A percentile compares a stretch with the other conserved stretches of the same genome.
phyloP scores from a whole-genome alignment of 2,329 filamentous ascomycete species.

The Zalaria sp. region DNA sequence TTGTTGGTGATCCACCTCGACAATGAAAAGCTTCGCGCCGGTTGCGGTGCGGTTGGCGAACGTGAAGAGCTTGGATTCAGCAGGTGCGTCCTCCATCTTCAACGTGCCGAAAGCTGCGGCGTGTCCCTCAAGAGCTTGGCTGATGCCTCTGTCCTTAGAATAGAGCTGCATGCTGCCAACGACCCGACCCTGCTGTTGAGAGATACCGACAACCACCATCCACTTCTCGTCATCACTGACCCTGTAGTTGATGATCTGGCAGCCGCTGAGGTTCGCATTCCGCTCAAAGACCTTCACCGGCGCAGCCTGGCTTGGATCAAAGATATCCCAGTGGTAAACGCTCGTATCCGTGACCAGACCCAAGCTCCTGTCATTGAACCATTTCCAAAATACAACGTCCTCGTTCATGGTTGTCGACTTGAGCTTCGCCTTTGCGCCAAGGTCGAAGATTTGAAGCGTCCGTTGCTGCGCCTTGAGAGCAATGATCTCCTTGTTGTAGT shows the following conservation, averaged over 20 bases:
- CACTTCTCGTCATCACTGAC: conserved; percentile 92
- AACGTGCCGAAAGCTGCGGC: conserved; percentile 88
- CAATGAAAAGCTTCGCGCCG: conserved; percentile 90
- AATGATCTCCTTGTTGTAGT: conserved; percentile 92
- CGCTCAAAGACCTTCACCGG: conserved; percentile 91
- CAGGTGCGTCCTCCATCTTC: conserved; percentile 72
- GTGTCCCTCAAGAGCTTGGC: conserved; percentile 94
- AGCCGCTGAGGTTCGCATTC: conserved; percentile 74
- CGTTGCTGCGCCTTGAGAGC: conserved; percentile 87
- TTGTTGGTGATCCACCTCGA: conserved; percentile 89
- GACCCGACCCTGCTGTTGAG: conserved; percentile 81
- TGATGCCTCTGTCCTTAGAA: conserved; percentile 89
- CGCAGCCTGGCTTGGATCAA: conserved; percentile 63
- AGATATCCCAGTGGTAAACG: conserved; percentile 97
- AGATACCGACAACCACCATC: conserved; percentile 96
- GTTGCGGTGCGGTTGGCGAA: conserved; percentile 85
- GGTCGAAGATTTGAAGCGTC: conserved; percentile 95
- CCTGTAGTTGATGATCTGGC: conserved; percentile 99
- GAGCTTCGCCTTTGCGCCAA: conserved; percentile 83
- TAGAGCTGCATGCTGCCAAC: conserved; percentile 96
- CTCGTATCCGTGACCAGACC: conserved; percentile 82
- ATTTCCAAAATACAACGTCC: conserved; percentile 98
- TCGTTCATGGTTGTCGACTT: conserved; percentile 95
- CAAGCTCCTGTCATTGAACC: conserved; percentile 80
- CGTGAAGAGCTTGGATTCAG: conserved; percentile 90